A percentile compares a stretch with the other conserved stretches of the same genome.
phyloP scores from a whole-genome alignment of 192 early-diverging fungal genomes.

The Umbelopsis ramanniana region DNA sequence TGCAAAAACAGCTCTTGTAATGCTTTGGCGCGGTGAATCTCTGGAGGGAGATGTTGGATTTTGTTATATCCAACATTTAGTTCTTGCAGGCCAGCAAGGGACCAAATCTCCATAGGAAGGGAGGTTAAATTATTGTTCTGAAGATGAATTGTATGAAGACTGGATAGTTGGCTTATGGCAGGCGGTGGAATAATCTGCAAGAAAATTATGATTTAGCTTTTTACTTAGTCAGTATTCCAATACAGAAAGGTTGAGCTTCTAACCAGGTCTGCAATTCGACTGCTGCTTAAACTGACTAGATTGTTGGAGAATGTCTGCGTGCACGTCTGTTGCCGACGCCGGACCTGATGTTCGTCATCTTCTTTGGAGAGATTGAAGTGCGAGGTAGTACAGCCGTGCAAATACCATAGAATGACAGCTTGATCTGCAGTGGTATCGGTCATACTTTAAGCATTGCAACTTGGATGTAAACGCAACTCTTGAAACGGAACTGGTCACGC shows the following conservation, averaged over 20 bases:
- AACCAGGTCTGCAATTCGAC: conserved; percentile 24
- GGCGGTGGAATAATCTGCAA: conserved; percentile 40
- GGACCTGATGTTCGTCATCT: conserved; percentile 15
- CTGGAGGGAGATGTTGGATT: conserved; percentile 32
- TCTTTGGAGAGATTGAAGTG: conserved; percentile 18
- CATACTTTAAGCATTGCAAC: conserved; percentile 7
- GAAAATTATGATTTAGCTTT: not conserved
- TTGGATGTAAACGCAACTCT: not conserved
- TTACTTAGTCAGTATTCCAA: not conserved
- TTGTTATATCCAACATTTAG: conserved; percentile 41
- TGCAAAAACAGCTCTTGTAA: conserved; percentile 39
- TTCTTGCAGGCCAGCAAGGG: conserved; percentile 32
- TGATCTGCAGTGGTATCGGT: conserved; percentile 17
- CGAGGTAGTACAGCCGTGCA: conserved; percentile 28
- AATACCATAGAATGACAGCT: conserved; percentile 35
- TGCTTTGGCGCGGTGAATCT: conserved; percentile 29
- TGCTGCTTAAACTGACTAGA: conserved; percentile 17
- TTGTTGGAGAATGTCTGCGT: conserved; percentile 29
- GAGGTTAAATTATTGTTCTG: conserved; percentile 38
- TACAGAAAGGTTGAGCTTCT: not conserved
- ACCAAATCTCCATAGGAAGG: conserved; percentile 38
- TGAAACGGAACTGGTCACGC: conserved; percentile 16
- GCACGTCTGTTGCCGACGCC: not conserved
- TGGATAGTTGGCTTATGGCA: conserved; percentile 37
- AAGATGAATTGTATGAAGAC: conserved; percentile 31